Base-by-base conservation (phyloP, 2,329 filamentous ascomycete species). In the Metarhizium humberi region DNA sequence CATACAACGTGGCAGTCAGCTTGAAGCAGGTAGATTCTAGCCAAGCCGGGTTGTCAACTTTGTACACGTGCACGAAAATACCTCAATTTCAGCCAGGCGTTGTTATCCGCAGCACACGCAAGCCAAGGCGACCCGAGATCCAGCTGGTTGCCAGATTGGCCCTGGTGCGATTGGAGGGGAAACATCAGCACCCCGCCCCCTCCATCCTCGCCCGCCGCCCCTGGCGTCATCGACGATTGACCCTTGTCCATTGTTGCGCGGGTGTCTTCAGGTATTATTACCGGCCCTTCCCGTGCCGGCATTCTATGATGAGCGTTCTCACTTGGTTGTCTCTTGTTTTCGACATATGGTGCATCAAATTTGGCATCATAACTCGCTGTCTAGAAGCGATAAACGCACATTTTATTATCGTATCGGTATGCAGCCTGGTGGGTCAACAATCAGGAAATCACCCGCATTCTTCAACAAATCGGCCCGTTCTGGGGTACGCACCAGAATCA, bases 181-280 rank as follows among this genome's bases (percentile, higher is more conserved):
- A 16, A 14, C 18, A 20, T 25, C 16, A 13, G 18, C 52, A 40
- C 54, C 54, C 54, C 54, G 52, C 54, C 54, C 50, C 54, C 54
- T 56, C 54, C 45, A 40, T 52, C 25, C 29, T 34, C 30, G 42
- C 16, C 34, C 16, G 13, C 38, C 38, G n/a, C 50, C 43, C 54
- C 54, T 52, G 54, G 50, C 51, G 54, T 56, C 54, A 52, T 56
- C 43, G 51, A 43, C 18, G 50, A 51, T 38, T 20, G 38, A 36
- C 47, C 47, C 25, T 25, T 25, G 25, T 25, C 25, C 25, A 25
- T 25, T 4, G 25, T 25, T 25, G 25, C 25, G 25, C 4, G 25
- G 25, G 25, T 25, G 25, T 25, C 25, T 25, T 25, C 3, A 25
- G 25, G 50, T 52, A 20, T 7, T 20, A 30, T 32, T 30, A 6